Evolutionary conservation across 129 eudicot genomes (phyloP), one percentile per base, ranked within the genome.

Genomic region (Smallanthus sonchifolius): DNA sequence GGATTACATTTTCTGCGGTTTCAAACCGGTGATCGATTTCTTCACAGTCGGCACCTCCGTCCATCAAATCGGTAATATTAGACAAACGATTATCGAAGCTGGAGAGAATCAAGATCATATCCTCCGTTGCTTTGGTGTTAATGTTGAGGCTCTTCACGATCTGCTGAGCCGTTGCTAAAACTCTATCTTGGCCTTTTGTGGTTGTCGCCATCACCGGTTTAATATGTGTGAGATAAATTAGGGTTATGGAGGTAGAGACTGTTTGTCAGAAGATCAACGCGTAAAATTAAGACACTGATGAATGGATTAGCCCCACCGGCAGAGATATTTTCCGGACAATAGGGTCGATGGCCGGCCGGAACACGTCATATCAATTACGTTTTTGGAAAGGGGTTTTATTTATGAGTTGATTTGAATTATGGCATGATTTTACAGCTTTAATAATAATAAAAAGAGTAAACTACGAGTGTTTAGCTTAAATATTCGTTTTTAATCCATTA

Each of bases 61-160:
- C 76, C 24, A 88, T 83, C 19, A 85, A 78, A 77, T 75, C 78
- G 72, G 93, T 82, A 68, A 92, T 87, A n/a, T 84, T 81, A 10
- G 98, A 89, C 52, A 92, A 80, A 4, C 98, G 96, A 67, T 90
- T 93, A 66, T 93, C 98, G 71, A 89, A 90, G 63, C 87, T 77
- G 1, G 96, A 89, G 61, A 93, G 78, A 28, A 93, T 90, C 34
- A 84, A 10, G 20, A 93, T 48, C 98, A 93, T 93, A 51, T 93
- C 98, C 20, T 89, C 95, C 3, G 95, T 77, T 10, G 84, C 88
- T 52, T 87, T 79, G 24, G 75, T 84, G 9, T 87, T 84, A 17
- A 85, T 73, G 78, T 86, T 83, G 20, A 93, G 89, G 52, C 87
- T 80, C 76, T 90, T 86, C 2, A 93, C 96, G 78, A 93, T 93